These are phyloP conservation scores for Diplotaxis tenuifolia DNA, from an alignment of 345 rosid species.

Conservation along the genomic window DNA sequence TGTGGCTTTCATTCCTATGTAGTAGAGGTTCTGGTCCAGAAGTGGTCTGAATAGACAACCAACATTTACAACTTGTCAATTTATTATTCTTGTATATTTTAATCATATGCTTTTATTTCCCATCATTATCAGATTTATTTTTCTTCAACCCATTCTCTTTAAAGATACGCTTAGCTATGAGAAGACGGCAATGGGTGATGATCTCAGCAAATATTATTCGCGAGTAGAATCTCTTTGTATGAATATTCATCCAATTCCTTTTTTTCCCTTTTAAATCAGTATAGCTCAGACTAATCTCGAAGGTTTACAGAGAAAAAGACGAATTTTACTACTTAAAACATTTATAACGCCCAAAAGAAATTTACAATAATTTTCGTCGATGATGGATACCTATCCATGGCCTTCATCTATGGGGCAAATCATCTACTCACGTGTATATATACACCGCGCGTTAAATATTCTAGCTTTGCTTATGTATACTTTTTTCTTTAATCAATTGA, in stretches of 20 bases:
- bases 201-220: conserved; percentile 24
- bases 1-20: conserved; percentile 79
- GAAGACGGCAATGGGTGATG: conserved; percentile 11
- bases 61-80: conserved; percentile 1
- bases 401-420: background rate
- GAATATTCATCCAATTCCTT: background rate
- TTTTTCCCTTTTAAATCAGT: background rate
- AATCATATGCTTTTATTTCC: conserved; percentile 15
- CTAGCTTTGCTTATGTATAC: background rate
- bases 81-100: background rate
- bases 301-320: background rate
- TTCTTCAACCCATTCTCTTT: background rate
- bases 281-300: background rate
- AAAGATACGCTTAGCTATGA: conserved; percentile 4
- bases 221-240: conserved; percentile 6
- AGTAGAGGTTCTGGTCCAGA: conserved; percentile 81
- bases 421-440: background rate
- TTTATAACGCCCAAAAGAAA: background rate
- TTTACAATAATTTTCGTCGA: background rate
- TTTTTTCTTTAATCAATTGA: background rate
- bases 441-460: background rate
- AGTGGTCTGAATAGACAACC: conserved; percentile 63
- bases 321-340: background rate
- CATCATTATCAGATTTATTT: conserved; percentile 8
- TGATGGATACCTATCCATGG: background rate